Percentiles rank a stretch among this genome's conserved stretches.
phyloP scores from a whole-genome alignment of 768 basidiomycete genomes.

The Tremella mesenterica region DNA sequence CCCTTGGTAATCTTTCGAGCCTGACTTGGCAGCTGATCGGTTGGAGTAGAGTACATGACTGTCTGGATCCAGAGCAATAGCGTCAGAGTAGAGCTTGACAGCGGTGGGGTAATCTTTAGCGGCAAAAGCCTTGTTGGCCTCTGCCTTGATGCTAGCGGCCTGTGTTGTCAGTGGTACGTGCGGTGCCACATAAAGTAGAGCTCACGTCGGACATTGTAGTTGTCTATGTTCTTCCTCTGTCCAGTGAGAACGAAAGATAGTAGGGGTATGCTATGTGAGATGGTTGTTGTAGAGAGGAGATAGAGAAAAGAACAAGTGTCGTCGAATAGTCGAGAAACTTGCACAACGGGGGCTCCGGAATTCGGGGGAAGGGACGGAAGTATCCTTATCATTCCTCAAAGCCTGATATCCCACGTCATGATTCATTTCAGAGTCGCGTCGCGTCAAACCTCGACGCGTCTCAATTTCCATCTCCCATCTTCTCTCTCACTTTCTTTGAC shows the following conservation, averaged over 20 bases:
- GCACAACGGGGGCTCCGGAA: too few relatives aligned
- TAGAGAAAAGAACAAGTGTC: too few relatives aligned
- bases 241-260: too few relatives aligned
- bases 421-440: too few relatives aligned
- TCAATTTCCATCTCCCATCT: background rate
- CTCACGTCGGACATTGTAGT: conserved; percentile 10
- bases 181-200: background rate
- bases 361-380: too few relatives aligned
- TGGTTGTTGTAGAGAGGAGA: too few relatives aligned
- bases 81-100: conserved; percentile 49
- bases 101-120: conserved; percentile 87
- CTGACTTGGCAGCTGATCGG: conserved; percentile 80
- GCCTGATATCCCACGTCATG: too few relatives aligned
- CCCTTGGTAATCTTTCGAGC: conserved; percentile 64
- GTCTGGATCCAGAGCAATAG: conserved; percentile 67
- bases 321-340: too few relatives aligned
- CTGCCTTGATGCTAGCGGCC: conserved; percentile 68
- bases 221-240: too few relatives aligned
- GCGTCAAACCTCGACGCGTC: background rate
- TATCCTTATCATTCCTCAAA: too few relatives aligned
- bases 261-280: too few relatives aligned
- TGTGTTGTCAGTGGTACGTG: conserved; percentile 16
- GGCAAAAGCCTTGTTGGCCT: conserved; percentile 90
- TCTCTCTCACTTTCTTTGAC: too few relatives aligned
- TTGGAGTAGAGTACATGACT: conserved; percentile 91